Conservation (phyloP, 192 early-diverging fungal genomes). For the Backusella psychrophila region DNA sequence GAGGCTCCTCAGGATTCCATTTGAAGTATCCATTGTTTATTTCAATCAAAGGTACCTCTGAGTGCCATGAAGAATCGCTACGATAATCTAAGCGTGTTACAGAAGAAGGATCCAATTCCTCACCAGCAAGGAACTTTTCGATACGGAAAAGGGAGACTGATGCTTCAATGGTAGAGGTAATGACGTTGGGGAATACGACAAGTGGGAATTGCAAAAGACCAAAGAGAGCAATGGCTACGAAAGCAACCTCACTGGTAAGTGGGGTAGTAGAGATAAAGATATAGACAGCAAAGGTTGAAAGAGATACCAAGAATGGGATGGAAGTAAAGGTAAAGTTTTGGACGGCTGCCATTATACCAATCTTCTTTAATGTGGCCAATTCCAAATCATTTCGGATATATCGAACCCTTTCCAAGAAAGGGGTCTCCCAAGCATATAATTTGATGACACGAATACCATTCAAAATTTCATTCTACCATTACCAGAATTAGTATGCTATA, state of each 20-base stretch:
- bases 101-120: slow-evolving; percentile 74
- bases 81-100: slow-evolving; percentile 48
- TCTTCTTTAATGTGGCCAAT: slow-evolving; percentile 70
- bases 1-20: slow-evolving; percentile 48
- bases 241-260: slow-evolving; percentile 69
- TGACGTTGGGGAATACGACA: slow-evolving; percentile 77
- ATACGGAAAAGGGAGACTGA: slow-evolving; percentile 83
- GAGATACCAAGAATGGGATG: slow-evolving; percentile 88
- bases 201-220: slow-evolving; percentile 91
- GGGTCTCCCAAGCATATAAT: slow-evolving; percentile 90
- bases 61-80: neutral
- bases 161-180: slow-evolving; percentile 76
- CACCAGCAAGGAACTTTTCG: slow-evolving; percentile 70
- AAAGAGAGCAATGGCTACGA: slow-evolving; percentile 90
- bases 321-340: slow-evolving; percentile 77
- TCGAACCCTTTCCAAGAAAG: slow-evolving; percentile 68
- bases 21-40: slow-evolving; percentile 52
- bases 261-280: slow-evolving; percentile 47
- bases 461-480: slow-evolving; percentile 69
- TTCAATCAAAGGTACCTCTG: slow-evolving; percentile 38
- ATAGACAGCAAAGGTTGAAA: slow-evolving; percentile 81
- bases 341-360: slow-evolving; percentile 67
- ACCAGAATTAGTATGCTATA: neutral
- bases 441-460: slow-evolving; percentile 96
- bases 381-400: slow-evolving; percentile 76